These are phyloP conservation scores for Penicillium turbatum DNA, from an alignment of 495 filamentous ascomycete species.

Conservation along the genomic window DNA sequence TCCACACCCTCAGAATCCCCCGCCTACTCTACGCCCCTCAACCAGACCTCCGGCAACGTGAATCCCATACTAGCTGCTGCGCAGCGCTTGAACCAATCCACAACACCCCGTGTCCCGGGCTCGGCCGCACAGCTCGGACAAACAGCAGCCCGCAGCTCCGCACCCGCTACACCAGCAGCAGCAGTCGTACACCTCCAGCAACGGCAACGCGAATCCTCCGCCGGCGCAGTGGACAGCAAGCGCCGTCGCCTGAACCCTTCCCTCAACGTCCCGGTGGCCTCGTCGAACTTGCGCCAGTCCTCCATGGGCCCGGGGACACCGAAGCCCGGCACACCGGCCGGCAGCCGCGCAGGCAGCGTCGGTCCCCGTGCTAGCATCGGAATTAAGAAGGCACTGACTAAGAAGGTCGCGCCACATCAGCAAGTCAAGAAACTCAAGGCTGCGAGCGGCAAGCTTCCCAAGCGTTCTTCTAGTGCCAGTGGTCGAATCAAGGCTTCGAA, in stretches of 20 bases:
- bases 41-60: conserved; percentile 41
- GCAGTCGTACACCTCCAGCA: conserved; percentile 55
- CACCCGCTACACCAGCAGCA: conserved; percentile 62
- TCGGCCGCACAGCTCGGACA: conserved; percentile 27
- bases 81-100: conserved; percentile 44
- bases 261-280: conserved; percentile 62
- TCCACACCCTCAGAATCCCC: conserved; percentile 36
- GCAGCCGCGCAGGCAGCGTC: conserved; percentile 64
- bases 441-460: conserved; percentile 50
- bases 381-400: conserved; percentile 52
- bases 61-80: conserved; percentile 42
- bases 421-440: conserved; percentile 53
- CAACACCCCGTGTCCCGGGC: conserved; percentile 21
- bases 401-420: conserved; percentile 65
- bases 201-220: conserved; percentile 70
- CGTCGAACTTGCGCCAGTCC: conserved; percentile 73
- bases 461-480: conserved; percentile 47
- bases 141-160: conserved; percentile 43
- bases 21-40: conserved; percentile 38
- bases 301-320: conserved; percentile 83
- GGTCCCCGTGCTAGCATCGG: conserved; percentile 51
- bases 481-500: conserved; percentile 46
- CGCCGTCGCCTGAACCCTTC: conserved; percentile 65
- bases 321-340: conserved; percentile 64
- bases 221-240: conserved; percentile 67